A percentile compares a stretch with the other conserved stretches of the same genome.
phyloP scores from a whole-genome alignment of 2,329 filamentous ascomycete species.

The Fusarium sambucinum region DNA sequence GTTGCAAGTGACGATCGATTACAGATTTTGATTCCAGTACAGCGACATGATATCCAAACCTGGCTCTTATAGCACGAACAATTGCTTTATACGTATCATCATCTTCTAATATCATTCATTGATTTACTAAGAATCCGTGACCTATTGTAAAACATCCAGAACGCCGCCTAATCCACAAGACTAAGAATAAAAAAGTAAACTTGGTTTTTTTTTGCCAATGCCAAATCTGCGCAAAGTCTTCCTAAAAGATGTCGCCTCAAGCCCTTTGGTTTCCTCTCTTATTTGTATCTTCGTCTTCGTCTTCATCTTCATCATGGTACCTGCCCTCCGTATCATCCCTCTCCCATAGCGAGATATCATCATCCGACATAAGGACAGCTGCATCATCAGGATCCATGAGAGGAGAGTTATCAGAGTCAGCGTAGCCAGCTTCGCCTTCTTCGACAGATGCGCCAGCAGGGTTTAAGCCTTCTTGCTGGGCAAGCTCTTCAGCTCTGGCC shows the following conservation, averaged over 20 bases:
- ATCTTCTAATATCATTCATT: slow-evolving; percentile 20
- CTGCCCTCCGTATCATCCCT: slow-evolving; percentile 53
- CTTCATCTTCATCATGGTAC: slow-evolving; percentile 52
- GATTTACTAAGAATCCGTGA: slow-evolving; percentile 1
- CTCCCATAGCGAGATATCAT: slow-evolving; percentile 71
- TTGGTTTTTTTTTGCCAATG: background rate
- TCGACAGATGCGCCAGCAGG: slow-evolving; percentile 46
- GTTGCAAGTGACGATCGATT: slow-evolving; percentile 19
- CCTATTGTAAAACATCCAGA: slow-evolving; percentile 29
- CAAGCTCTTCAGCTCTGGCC: slow-evolving; percentile 70
- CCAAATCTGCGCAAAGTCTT: slow-evolving; percentile 14
- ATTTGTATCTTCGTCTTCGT: slow-evolving; percentile 43
- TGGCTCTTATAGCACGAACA: slow-evolving; percentile 19
- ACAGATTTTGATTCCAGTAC: slow-evolving; percentile 17
- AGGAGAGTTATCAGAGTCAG: slow-evolving; percentile 58
- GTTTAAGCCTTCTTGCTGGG: slow-evolving; percentile 56
- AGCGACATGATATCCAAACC: slow-evolving; percentile 43
- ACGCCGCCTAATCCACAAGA: slow-evolving; percentile 41
- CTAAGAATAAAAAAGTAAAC: slow-evolving; percentile 3
- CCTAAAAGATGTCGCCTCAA: background rate
- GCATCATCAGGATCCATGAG: slow-evolving; percentile 62
- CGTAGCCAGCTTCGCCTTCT: slow-evolving; percentile 55
- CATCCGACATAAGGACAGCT: slow-evolving; percentile 68
- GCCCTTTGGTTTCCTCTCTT: slow-evolving; percentile 27
- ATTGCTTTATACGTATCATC: slow-evolving; percentile 10